A percentile compares a stretch with the other conserved stretches of the same genome.
These are phyloP conservation scores for Solanum hybrid DNA, from an alignment of 305 asterid species.

Conservation along the genomic window DNA sequence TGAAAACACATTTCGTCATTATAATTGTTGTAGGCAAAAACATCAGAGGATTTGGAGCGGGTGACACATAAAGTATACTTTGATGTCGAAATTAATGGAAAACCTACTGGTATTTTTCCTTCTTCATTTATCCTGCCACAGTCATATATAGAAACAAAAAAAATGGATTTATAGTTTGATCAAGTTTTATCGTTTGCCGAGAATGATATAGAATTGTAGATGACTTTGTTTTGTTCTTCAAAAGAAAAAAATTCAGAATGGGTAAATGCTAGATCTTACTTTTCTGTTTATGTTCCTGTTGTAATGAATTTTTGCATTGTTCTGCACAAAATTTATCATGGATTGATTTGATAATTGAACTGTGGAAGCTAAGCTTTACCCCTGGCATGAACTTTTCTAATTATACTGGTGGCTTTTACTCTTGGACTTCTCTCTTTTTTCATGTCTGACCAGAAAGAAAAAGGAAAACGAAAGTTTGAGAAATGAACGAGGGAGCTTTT, in stretches of 20 bases:
- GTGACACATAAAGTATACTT: slow-evolving; percentile 76
- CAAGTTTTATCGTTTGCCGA: not conserved
- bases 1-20: not conserved
- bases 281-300: not conserved
- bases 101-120: slow-evolving; percentile 34
- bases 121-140: not conserved
- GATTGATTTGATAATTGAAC: not conserved
- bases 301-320: not conserved
- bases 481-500: not conserved
- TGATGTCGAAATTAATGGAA: slow-evolving; percentile 65
- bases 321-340: not conserved
- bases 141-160: not conserved
- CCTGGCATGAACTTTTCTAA: not conserved
- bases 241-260: not conserved
- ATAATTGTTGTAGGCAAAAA: slow-evolving; percentile 29
- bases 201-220: not conserved
- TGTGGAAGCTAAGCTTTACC: not conserved
- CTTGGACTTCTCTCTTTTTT: not conserved
- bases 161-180: not conserved
- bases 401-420: not conserved
- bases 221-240: not conserved
- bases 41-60: slow-evolving; percentile 32
- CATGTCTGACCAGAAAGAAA: not conserved
- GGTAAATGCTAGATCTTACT: not conserved
- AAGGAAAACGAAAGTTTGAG: not conserved